Conservation (phyloP, 148 eudicot species). For the Heliamphora exappendiculata region DNA sequence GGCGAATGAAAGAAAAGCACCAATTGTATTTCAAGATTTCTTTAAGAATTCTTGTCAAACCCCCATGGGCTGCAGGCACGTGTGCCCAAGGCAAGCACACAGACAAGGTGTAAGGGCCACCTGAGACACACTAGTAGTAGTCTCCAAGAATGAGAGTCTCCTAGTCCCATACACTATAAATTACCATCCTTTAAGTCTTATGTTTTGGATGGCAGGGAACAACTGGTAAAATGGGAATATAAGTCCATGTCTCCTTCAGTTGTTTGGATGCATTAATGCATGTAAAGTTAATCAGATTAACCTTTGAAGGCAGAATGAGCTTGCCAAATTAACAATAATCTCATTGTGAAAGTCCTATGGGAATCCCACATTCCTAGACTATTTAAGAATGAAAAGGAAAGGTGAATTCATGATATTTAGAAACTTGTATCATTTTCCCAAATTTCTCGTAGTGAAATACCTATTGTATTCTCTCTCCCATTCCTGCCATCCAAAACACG, state of each 20-base stretch:
- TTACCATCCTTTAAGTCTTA: not conserved
- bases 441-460: not conserved
- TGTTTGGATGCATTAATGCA: not conserved
- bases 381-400: not conserved
- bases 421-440: not conserved
- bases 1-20: not conserved
- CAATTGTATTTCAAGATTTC: not conserved
- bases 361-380: not conserved
- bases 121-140: not conserved
- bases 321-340: not conserved
- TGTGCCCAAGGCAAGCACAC: not conserved
- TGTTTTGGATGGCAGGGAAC: not conserved
- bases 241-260: not conserved
- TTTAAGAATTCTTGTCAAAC: not conserved
- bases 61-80: not conserved
- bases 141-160: no score
- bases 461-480: not conserved
- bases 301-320: not conserved
- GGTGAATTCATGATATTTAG: not conserved
- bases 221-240: not conserved
- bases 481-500: not conserved
- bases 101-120: not conserved
- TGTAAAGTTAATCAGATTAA: not conserved
- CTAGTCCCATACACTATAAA: not conserved
- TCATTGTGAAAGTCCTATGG: not conserved